phyloP scores from a whole-genome alignment of 2,329 filamentous ascomycete species.

The Alternaria arborescens region DNA sequence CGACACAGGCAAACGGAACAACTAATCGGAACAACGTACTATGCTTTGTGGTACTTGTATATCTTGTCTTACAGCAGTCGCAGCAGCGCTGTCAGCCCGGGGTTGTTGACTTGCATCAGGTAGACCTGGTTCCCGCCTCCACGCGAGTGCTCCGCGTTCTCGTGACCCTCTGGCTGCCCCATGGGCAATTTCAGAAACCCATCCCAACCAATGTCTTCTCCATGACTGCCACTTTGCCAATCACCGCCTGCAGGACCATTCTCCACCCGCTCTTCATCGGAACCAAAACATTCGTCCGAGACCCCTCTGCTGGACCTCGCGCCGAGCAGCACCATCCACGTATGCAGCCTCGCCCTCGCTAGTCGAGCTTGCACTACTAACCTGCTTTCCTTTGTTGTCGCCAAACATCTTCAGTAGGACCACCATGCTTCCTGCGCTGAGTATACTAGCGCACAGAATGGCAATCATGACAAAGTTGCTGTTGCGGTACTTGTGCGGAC shows the following conservation, averaged over 20 bases:
- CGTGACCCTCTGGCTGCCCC: conserved; percentile 26
- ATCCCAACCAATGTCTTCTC: conserved; percentile 11
- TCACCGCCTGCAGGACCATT: conserved; percentile 6
- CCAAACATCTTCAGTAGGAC: conserved; percentile 63
- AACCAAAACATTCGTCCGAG: conserved; percentile 48
- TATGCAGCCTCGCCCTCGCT: conserved; percentile 64
- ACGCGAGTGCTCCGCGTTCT: conserved; percentile 23
- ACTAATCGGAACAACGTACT: background rate
- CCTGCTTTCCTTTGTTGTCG: conserved; percentile 47
- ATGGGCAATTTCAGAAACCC: conserved; percentile 22
- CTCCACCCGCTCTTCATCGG: conserved; percentile 26
- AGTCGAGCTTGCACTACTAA: conserved; percentile 43
- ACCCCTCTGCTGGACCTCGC: conserved; percentile 54
- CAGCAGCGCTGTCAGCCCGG: conserved; percentile 30
- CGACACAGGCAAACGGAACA: background rate
- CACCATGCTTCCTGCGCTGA: conserved; percentile 75
- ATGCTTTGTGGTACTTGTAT: background rate
- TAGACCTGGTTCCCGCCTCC: conserved; percentile 18
- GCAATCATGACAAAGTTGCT: conserved; percentile 91
- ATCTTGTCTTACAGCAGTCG: conserved; percentile 9
- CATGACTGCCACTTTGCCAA: conserved; percentile 14
- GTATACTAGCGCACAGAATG: conserved; percentile 80
- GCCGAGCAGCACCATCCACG: conserved; percentile 52
- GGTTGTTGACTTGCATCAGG: conserved; percentile 44
- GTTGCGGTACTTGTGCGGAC: conserved; percentile 76